phyloP scores from a whole-genome alignment of 2,329 filamentous ascomycete species.

The Verticillium longisporum region DNA sequence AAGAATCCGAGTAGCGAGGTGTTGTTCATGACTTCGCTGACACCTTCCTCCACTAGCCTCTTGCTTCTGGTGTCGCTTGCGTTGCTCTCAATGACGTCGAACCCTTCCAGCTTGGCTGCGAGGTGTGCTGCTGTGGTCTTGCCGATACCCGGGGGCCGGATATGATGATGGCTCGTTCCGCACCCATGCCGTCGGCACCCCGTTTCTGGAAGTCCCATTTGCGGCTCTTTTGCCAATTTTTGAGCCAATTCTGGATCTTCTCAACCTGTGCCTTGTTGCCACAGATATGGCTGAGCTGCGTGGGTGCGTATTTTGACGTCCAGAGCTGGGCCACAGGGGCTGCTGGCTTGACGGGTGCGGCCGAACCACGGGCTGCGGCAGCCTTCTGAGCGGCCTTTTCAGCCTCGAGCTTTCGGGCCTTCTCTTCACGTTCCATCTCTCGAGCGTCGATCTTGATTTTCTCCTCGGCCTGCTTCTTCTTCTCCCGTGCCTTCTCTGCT shows the following conservation, averaged over 20 bases:
- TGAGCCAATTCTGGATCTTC: conserved; percentile 82
- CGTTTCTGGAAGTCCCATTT: conserved; percentile 76
- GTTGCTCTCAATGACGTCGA: conserved; percentile 90
- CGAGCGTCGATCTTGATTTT: conserved; percentile 74
- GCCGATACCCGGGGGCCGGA: conserved; percentile 90
- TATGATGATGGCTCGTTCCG: conserved; percentile 84
- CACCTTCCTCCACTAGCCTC: conserved; percentile 80
- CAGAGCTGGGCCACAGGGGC: conserved; percentile 60
- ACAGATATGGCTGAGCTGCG: conserved; percentile 78
- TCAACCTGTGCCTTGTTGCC: conserved; percentile 90
- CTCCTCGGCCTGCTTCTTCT: conserved; percentile 76
- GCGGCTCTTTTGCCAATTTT: conserved; percentile 70
- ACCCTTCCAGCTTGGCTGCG: conserved; percentile 86
- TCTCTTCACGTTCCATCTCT: conserved; percentile 82
- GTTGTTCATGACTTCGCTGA: conserved; percentile 89
- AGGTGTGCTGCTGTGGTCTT: conserved; percentile 97
- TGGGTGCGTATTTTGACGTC: conserved; percentile 93
- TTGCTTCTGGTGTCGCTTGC: conserved; percentile 95
- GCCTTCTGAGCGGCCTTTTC: conserved; percentile 47
- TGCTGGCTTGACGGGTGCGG: conserved; percentile 28
- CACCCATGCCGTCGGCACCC: conserved; percentile 78
- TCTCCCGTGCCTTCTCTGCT: conserved; percentile 77
- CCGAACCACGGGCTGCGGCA: conserved; percentile 33
- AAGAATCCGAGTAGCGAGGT: conserved; percentile 91
- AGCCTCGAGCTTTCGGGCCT: conserved; percentile 43